These are phyloP conservation scores for Liriodendron chinense DNA, from an alignment of 164 flowering plant genomes.

Conservation along the genomic window DNA sequence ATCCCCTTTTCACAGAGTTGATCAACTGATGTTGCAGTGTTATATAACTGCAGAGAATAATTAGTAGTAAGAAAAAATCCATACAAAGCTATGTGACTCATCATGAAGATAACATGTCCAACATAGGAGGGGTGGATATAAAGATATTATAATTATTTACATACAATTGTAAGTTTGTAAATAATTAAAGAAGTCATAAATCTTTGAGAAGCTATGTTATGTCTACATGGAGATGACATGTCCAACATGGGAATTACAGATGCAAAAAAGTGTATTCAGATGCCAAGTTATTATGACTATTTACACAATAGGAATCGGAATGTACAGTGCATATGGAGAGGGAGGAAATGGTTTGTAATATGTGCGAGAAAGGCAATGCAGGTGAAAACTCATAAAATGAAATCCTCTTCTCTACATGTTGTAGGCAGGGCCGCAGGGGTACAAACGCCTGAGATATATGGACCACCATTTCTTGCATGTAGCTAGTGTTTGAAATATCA, in stretches of 20 bases:
- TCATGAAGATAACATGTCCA: neutral
- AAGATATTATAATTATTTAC: too few species aligned
- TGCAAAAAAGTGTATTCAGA: too few species aligned
- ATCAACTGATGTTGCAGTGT: slow-evolving; percentile 72
- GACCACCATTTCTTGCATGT: too few species aligned
- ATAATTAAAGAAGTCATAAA: neutral
- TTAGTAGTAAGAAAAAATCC: neutral
- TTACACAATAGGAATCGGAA: too few species aligned
- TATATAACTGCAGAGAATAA: slow-evolving; percentile 43
- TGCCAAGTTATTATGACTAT: neutral
- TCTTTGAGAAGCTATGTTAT: neutral
- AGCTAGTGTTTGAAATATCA: too few species aligned
- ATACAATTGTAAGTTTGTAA: neutral
- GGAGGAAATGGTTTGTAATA: too few species aligned
- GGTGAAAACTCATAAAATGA: too few species aligned
- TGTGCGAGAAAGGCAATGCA: too few species aligned
- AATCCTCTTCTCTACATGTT: too few species aligned
- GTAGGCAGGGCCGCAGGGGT: too few species aligned
- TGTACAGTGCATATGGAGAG: too few species aligned
- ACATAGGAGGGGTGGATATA: neutral
- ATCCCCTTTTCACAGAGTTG: slow-evolving; percentile 64
- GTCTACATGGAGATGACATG: neutral
- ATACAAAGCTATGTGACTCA: neutral
- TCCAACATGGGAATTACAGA: neutral
- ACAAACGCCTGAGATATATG: too few species aligned